These are phyloP conservation scores for Backusella parvicylindrica DNA, from an alignment of 192 early-diverging fungal species.

Conservation along the genomic window DNA sequence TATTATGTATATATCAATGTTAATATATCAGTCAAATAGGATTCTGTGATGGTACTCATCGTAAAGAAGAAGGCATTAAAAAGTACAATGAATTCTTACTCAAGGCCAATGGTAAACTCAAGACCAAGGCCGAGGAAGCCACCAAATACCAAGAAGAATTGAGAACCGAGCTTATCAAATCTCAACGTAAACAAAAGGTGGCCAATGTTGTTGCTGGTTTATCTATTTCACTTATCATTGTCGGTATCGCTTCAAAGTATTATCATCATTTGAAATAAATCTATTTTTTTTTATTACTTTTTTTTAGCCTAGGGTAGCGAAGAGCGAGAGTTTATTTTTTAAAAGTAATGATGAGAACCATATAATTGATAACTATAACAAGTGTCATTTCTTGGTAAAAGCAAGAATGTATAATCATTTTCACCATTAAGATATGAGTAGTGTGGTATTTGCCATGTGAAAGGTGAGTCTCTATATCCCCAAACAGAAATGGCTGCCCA, in stretches of 20 bases:
- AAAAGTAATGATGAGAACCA: constrained; percentile 13
- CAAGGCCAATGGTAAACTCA: constrained; percentile 16
- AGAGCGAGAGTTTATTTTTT: background rate
- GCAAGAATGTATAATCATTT: constrained; percentile 30
- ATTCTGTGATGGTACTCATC: constrained; percentile 21
- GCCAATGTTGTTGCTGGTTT: constrained; percentile 20
- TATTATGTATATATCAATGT: background rate
- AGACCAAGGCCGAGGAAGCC: background rate
- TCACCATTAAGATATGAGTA: constrained; percentile 19
- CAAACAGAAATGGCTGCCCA: constrained; percentile 27
- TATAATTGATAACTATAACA: constrained; percentile 13
- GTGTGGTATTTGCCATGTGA: constrained; percentile 21
- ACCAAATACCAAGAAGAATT: background rate
- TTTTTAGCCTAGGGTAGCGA: background rate
- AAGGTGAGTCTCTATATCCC: constrained; percentile 25
- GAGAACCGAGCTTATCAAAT: background rate
- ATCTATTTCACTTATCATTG: constrained; percentile 2
- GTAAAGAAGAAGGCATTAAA: constrained; percentile 18
- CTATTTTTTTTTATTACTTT: background rate
- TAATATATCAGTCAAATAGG: background rate
- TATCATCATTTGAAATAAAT: background rate
- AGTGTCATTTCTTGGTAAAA: constrained; percentile 9
- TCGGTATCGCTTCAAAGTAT: constrained; percentile 8
- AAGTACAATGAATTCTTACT: constrained; percentile 23
- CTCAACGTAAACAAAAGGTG: constrained; percentile 16